Conservation (phyloP, 345 rosid species). For the Dovyalis caffra region DNA sequence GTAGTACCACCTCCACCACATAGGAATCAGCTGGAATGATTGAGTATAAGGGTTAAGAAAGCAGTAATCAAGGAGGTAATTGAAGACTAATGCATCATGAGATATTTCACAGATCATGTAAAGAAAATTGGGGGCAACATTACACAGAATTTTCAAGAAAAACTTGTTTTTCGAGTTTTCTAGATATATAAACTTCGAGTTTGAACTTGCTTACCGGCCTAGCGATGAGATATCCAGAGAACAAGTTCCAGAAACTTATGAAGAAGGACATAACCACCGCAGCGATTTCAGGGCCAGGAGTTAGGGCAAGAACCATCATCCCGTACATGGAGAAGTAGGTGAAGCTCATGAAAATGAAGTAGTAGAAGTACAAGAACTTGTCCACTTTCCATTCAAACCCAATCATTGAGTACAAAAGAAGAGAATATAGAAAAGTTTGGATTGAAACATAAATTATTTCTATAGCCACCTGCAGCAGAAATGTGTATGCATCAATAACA, state of each 20-base stretch:
- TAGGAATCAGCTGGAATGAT: conserved; percentile 30
- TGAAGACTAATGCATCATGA: too few relatives aligned
- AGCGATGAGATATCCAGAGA: conserved; percentile 43
- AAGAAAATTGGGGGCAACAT: not conserved
- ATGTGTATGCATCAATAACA: not conserved
- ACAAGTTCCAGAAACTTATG: conserved; percentile 45
- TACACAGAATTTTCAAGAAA: not conserved
- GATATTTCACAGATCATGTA: too few relatives aligned
- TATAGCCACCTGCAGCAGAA: conserved; percentile 35
- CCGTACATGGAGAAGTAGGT: conserved; percentile 46
- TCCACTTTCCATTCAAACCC: conserved; percentile 34
- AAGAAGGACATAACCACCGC: conserved; percentile 41
- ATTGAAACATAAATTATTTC: conserved; percentile 38
- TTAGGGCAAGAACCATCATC: conserved; percentile 44
- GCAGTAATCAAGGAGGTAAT: too few relatives aligned
- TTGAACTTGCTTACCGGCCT: conserved; percentile 28
- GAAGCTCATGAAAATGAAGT: conserved; percentile 48
- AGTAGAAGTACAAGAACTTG: conserved; percentile 38
- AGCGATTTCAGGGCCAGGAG: conserved; percentile 42
- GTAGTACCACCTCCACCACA: conserved; percentile 59
- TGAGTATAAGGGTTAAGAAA: not conserved
- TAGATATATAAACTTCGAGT: not conserved
- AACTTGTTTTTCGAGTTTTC: not conserved
- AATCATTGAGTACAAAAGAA: conserved; percentile 37
- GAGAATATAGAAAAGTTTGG: conserved; percentile 29